phyloP scores from a whole-genome alignment of 345 rosid genomes.

The Gossypium arboreum region DNA sequence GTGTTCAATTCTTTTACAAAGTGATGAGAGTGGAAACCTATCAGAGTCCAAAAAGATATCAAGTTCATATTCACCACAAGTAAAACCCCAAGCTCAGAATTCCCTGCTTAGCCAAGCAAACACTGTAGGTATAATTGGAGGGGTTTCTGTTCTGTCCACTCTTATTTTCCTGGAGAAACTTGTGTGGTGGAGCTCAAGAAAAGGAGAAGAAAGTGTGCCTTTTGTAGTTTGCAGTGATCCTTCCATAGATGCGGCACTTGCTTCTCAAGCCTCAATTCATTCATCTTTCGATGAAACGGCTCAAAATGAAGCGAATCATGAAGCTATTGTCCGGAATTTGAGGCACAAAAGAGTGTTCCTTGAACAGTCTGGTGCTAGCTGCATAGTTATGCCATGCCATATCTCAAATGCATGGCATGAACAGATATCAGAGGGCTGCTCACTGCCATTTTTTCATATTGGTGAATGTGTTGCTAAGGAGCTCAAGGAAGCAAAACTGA shows the following conservation, averaged over 20 bases:
- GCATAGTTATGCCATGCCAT: conserved; percentile 68
- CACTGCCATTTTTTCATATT: conserved; percentile 49
- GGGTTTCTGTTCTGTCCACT: conserved; percentile 42
- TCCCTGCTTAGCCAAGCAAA: conserved; percentile 22
- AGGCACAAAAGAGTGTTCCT: conserved; percentile 47
- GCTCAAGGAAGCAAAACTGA: conserved; percentile 52
- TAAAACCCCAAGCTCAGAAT: conserved; percentile 8
- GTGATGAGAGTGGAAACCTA: conserved; percentile 19
- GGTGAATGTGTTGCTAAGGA: conserved; percentile 64
- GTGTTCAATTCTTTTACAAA: conserved; percentile 22
- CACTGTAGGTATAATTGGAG: conserved; percentile 49
- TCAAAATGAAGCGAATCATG: not conserved
- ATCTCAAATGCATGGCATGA: conserved; percentile 53
- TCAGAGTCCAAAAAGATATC: conserved; percentile 20
- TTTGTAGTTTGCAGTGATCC: conserved; percentile 46
- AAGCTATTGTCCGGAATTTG: conserved; percentile 38
- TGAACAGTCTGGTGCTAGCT: conserved; percentile 54
- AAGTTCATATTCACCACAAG: conserved; percentile 2
- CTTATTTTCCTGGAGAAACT: conserved; percentile 49
- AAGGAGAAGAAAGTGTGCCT: conserved; percentile 35
- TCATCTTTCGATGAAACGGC: not conserved
- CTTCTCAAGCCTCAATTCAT: not conserved
- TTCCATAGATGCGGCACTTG: conserved; percentile 5
- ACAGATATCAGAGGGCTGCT: conserved; percentile 48
- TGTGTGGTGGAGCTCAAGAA: conserved; percentile 33